Percentiles rank a stretch among this genome's conserved stretches.
These are phyloP conservation scores for Lizonia empirigonia DNA, from an alignment of 2,329 filamentous ascomycete species.

Conservation along the genomic window DNA sequence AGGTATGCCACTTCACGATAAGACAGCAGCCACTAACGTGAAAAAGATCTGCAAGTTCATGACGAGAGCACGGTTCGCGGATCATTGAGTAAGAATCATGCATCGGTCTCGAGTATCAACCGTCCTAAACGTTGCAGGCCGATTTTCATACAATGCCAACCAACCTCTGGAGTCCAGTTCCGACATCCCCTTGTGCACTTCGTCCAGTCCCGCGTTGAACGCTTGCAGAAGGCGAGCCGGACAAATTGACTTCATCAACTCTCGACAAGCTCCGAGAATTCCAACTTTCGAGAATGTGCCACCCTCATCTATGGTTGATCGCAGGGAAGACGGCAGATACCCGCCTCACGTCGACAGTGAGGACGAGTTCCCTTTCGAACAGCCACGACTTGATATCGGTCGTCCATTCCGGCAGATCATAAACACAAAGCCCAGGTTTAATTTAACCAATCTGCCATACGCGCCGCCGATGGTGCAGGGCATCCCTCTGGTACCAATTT, in stretches of 20 bases:
- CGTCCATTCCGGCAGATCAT: background rate
- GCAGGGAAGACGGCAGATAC: background rate
- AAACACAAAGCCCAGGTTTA: background rate
- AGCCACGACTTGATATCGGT: background rate
- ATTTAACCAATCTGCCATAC: background rate
- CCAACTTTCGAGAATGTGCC: background rate
- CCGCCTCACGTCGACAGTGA: background rate
- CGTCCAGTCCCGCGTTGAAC: conserved; percentile 51
- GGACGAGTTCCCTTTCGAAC: background rate
- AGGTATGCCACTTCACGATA: background rate
- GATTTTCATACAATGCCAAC: conserved; percentile 30
- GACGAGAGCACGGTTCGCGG: conserved; percentile 1
- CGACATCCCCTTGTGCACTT: conserved; percentile 30
- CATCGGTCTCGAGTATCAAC: background rate
- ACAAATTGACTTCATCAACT: background rate
- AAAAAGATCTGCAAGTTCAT: conserved; percentile 5
- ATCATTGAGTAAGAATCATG: conserved; percentile 11
- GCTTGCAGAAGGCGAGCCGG: conserved; percentile 42
- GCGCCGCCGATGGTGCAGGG: conserved; percentile 58
- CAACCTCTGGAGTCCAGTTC: conserved; percentile 38
- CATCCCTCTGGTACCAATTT: conserved; percentile 63
- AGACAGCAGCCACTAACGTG: background rate
- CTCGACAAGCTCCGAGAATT: background rate
- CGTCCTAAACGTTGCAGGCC: conserved; percentile 11
- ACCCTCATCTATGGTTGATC: background rate